Base-by-base conservation (phyloP, 2,329 filamentous ascomycete species). In the Calonectria henricotiae region DNA sequence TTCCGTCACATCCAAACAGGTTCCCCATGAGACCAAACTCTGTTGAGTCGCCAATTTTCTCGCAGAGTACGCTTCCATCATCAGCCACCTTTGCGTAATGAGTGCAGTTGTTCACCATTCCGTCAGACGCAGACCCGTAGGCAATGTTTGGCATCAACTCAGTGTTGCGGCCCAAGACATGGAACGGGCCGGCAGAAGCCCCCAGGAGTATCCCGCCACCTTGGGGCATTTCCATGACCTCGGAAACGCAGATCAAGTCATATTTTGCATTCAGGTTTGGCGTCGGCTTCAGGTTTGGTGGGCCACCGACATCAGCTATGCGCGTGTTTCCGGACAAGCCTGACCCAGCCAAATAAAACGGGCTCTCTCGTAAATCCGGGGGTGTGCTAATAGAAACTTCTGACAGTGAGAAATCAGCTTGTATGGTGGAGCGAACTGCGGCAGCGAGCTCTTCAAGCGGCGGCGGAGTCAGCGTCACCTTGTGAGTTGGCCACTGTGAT, bases 231-330 rank as follows among this genome's bases (percentile, higher is more conserved):
- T 81, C 79, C 80, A 85, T 84, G 1, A 77, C 63, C 23, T 72
- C 67, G 1, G 80, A 79, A 5, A 85, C 65, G 1, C 77, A 73
- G 2, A 76, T 46, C 58, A 84, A 63, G 3, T 78, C 77, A 67
- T 80, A 86, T 41, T 76, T 82, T 17, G 78, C 78, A 1, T 80
- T 74, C 8, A 83, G 73, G 5, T 79, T 77, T 0, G 84, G 83
- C 0, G 35, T 55, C 0, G 84, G 84, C 12, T 80, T 79, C 0
- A 86, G 79, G 67, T 86, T 83, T 1, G 80, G 75, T 27, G 83
- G 83, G 0, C 85, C 85, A 5, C 85, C 85, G 23, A 87, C 76
- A 58, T 87, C 85, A 17, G 82, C 83, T 5, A 86, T 78, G 43
- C 78, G 78, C 37, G 80, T 76, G 4, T 79, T 78, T 0, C 85